Percentiles rank a stretch among this genome's conserved stretches.
phyloP scores from a whole-genome alignment of 441 rosid species.

The Aleurites moluccanus region DNA sequence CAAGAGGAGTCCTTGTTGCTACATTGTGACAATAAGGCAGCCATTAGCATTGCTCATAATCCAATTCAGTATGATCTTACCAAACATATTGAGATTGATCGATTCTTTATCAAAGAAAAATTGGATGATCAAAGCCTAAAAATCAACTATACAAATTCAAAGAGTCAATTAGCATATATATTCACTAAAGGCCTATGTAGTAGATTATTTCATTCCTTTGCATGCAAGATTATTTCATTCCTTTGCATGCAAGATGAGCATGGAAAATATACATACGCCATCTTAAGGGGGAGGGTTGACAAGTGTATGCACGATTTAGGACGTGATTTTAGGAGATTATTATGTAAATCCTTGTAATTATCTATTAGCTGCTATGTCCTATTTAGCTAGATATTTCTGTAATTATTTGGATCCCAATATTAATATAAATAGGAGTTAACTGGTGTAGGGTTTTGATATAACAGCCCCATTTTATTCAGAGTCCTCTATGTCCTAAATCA shows the following conservation, averaged over 20 bases:
- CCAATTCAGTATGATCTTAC: background rate
- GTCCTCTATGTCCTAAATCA: no score
- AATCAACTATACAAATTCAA: background rate
- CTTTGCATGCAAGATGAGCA: background rate
- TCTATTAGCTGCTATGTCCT: no score
- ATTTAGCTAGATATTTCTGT: no score
- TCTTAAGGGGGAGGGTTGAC: background rate
- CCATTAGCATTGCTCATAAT: background rate
- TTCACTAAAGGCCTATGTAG: background rate
- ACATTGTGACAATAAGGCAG: background rate
- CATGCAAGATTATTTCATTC: background rate
- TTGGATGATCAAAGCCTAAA: background rate
- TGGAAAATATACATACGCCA: background rate
- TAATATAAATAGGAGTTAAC: no score
- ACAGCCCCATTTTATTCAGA: no score
- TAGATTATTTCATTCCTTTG: background rate
- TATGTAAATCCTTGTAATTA: no score
- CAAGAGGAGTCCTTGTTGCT: background rate
- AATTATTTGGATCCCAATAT: no score
- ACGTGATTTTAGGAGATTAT: no score
- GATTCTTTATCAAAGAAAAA: background rate
- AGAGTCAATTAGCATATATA: background rate
- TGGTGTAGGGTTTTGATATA: no score
- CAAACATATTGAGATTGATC: background rate
- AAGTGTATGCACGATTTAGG: no score